Percentiles rank a stretch among this genome's conserved stretches.
phyloP scores from a whole-genome alignment of 2,329 filamentous ascomycete genomes.

The Hypoxylon rubiginosum region DNA sequence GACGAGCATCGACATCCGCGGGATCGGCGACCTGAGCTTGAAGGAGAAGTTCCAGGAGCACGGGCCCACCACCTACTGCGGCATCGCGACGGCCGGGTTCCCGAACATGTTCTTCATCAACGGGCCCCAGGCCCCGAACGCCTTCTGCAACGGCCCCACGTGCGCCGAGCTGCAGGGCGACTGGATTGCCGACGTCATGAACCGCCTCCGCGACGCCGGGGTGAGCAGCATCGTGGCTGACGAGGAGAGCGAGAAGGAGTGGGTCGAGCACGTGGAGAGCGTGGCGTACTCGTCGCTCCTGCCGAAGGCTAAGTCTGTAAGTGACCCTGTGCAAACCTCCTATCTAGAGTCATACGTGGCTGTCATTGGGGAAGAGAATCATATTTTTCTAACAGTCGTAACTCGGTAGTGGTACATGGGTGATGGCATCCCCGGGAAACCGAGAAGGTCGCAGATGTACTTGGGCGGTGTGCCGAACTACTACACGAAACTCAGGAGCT shows the following conservation, averaged over 20 bases:
- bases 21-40: conserved; percentile 50
- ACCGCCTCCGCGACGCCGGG: conserved; percentile 48
- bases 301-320: conserved; percentile 52
- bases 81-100: conserved; percentile 56
- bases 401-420: conserved; percentile 55
- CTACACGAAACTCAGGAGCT: conserved; percentile 21
- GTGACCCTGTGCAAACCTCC: not conserved
- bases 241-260: conserved; percentile 51
- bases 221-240: conserved; percentile 51
- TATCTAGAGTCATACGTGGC: not conserved
- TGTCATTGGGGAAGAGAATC: not conserved
- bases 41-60: conserved; percentile 54
- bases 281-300: conserved; percentile 52
- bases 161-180: conserved; percentile 58
- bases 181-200: conserved; percentile 55
- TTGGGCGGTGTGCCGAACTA: conserved; percentile 47
- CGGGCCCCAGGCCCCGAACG: conserved; percentile 57
- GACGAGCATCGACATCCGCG: conserved; percentile 55
- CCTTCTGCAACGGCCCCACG: conserved; percentile 57
- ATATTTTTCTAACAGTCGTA: conserved; percentile 13
- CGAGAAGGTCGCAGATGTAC: conserved; percentile 54
- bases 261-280: conserved; percentile 49
- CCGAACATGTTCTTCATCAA: conserved; percentile 63
- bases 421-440: conserved; percentile 57
- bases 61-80: conserved; percentile 56